Conservation (phyloP, 2,329 filamentous ascomycete species). For the Aureobasidium sp. region DNA sequence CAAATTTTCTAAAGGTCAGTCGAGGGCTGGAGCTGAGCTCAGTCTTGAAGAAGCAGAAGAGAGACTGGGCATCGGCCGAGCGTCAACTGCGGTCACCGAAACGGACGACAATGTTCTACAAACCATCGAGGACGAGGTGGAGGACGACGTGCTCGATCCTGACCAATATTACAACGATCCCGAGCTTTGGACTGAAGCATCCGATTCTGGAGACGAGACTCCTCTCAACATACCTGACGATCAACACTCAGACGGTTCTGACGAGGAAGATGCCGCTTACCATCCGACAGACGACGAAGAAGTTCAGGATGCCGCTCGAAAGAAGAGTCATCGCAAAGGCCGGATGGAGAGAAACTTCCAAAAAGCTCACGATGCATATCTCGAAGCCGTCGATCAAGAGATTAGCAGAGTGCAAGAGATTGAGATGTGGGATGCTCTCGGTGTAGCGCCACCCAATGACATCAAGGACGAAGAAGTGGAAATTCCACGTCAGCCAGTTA, state of each 20-base stretch:
- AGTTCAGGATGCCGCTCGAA: constrained; percentile 14
- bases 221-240: neutral
- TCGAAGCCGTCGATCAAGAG: constrained; percentile 41
- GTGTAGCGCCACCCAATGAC: constrained; percentile 21
- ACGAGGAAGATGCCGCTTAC: neutral
- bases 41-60: constrained; percentile 37
- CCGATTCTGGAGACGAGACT: constrained; percentile 17
- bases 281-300: neutral
- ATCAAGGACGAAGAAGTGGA: constrained; percentile 18
- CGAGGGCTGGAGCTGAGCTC: constrained; percentile 18
- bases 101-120: neutral
- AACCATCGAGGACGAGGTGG: constrained; percentile 14
- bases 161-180: constrained; percentile 44
- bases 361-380: constrained; percentile 34
- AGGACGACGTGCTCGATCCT: constrained; percentile 28
- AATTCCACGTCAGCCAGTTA: constrained; percentile 20
- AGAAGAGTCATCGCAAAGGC: neutral
- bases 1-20: neutral
- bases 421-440: constrained; percentile 37
- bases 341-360: constrained; percentile 1
- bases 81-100: neutral
- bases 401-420: constrained; percentile 38
- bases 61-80: constrained; percentile 24
- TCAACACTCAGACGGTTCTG: neutral
- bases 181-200: constrained; percentile 21